Conservation (phyloP, 768 basidiomycete species). For the Imleria badia region DNA sequence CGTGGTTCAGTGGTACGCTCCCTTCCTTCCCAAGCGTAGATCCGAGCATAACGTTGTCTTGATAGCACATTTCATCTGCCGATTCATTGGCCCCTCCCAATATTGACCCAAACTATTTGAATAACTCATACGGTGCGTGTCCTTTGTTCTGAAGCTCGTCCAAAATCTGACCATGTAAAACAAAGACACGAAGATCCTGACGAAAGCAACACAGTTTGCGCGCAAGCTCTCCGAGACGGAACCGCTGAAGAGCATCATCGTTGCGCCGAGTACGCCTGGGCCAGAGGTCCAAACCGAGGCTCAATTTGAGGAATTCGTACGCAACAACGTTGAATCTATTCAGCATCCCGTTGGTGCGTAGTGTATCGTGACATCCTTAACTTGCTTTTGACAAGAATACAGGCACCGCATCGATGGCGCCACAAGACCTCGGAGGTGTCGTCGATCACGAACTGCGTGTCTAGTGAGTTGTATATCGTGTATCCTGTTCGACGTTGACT, state of each 20-base stretch:
- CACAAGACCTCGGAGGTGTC: slow-evolving; percentile 16
- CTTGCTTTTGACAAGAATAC: background rate
- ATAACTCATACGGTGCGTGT: slow-evolving; percentile 12
- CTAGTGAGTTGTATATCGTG: slow-evolving; percentile 2
- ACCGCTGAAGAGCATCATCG: slow-evolving; percentile 16
- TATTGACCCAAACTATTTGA: slow-evolving; percentile 15
- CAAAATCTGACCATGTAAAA: background rate
- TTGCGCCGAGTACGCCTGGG: slow-evolving; percentile 19
- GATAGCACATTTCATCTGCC: slow-evolving; percentile 15
- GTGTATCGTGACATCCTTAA: background rate
- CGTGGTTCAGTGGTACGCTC: slow-evolving; percentile 17
- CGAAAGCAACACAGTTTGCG: slow-evolving; percentile 12
- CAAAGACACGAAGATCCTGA: slow-evolving; percentile 16
- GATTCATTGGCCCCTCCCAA: slow-evolving; percentile 11
- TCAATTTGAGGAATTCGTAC: slow-evolving; percentile 15
- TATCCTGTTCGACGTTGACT: background rate
- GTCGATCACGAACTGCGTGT: slow-evolving; percentile 17
- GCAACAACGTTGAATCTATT: background rate
- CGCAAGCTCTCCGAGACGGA: slow-evolving; percentile 16
- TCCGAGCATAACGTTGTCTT: background rate
- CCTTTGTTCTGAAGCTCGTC: background rate
- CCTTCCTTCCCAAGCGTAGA: background rate
- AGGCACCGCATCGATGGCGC: slow-evolving; percentile 21
- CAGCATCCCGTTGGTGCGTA: slow-evolving; percentile 17
- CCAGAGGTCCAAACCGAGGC: slow-evolving; percentile 19